Percentiles rank a stretch among this genome's conserved stretches.
phyloP scores from a whole-genome alignment of 805 yeast species.

The Grigorovia humatica region DNA sequence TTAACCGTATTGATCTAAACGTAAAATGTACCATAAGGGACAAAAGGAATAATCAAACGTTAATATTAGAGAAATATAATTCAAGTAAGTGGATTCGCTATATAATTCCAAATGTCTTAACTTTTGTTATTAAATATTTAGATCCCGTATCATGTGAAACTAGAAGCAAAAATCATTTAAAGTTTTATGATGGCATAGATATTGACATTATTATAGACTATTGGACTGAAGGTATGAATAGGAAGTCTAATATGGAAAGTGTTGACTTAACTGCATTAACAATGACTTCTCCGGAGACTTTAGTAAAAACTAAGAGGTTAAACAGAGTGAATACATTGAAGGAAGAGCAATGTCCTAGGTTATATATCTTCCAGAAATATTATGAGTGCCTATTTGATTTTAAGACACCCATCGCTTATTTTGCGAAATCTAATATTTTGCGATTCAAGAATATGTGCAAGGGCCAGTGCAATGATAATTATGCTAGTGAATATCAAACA shows the following conservation, averaged over 20 bases:
- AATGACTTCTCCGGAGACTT: constrained; percentile 7
- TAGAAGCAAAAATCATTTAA: not conserved
- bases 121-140: not conserved
- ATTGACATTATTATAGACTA: constrained; percentile 7
- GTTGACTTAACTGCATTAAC: not conserved
- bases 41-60: not conserved
- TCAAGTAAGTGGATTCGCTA: constrained; percentile 13
- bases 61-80: constrained; percentile 17
- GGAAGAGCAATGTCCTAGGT: constrained; percentile 8
- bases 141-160: not conserved
- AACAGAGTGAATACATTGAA: not conserved
- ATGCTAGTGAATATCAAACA: constrained; percentile 10
- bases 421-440: constrained; percentile 41
- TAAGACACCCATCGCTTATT: constrained; percentile 30
- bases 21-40: constrained; percentile 6
- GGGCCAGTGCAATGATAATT: constrained; percentile 9
- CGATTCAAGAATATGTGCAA: constrained; percentile 36
- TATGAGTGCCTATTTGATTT: constrained; percentile 29
- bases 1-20: not conserved
- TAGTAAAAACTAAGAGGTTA: not conserved
- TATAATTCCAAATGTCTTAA: constrained; percentile 2
- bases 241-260: not conserved
- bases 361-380: constrained; percentile 26
- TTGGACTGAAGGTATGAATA: constrained; percentile 6
- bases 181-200: not conserved